Percentiles rank a stretch among this genome's conserved stretches.
Evolutionary conservation across 352 stramenopile genomes (phyloP).

Genomic region (Detonula confervacea): DNA sequence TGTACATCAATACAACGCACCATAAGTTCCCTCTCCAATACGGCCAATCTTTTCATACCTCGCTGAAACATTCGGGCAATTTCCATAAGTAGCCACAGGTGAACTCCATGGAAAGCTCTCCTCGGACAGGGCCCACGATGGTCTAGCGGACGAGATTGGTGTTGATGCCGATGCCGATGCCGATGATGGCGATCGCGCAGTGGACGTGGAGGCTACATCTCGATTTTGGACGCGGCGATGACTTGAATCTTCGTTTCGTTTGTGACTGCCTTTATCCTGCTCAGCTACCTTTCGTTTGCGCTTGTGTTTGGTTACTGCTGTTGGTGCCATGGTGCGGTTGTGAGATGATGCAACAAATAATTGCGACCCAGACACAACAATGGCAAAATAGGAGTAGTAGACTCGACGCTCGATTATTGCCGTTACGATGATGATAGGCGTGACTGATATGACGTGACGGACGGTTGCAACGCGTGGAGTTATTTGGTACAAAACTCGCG

Average conservation of each 20-base stretch:
- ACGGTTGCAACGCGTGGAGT: too few relatives aligned
- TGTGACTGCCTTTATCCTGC: not conserved
- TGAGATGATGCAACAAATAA: too few relatives aligned
- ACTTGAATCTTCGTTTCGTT: not conserved
- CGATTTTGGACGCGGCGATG: not conserved
- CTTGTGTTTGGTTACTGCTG: not conserved
- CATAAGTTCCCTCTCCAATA: conserved; percentile 94
- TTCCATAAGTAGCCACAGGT: conserved; percentile 42
- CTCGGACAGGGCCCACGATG: conserved; percentile 12
- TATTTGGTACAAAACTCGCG: too few relatives aligned
- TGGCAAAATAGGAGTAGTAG: too few relatives aligned
- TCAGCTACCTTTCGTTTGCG: conserved; percentile 6
- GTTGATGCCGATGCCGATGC: conserved; percentile 4
- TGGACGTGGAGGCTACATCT: not conserved
- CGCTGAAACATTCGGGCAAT: conserved; percentile 69
- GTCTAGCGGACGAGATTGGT: not conserved
- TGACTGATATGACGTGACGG: too few relatives aligned
- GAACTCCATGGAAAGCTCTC: conserved; percentile 25
- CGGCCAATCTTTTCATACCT: conserved; percentile 84
- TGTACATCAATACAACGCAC: too few relatives aligned
- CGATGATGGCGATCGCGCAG: not conserved
- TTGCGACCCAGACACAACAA: too few relatives aligned
- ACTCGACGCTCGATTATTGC: too few relatives aligned
- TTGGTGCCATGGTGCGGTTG: conserved; percentile 10
- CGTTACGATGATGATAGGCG: too few relatives aligned